A percentile compares a stretch with the other conserved stretches of the same genome.
Evolutionary conservation across 495 filamentous ascomycete species (phyloP).

Genomic region (Hypoxylon rickii): DNA sequence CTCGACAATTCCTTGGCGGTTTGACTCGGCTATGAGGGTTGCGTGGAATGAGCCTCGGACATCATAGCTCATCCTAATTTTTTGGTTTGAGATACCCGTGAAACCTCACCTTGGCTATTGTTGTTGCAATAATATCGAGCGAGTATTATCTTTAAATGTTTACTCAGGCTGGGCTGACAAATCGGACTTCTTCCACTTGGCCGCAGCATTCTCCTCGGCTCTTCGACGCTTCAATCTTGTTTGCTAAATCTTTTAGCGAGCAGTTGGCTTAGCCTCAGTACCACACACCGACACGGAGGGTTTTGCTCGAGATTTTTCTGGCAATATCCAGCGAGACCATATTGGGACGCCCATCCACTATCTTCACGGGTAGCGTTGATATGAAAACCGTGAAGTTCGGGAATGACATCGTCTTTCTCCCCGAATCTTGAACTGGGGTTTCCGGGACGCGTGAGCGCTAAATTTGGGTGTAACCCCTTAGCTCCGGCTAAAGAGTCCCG

Average conservation of each 20-base stretch:
- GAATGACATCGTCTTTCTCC: not conserved
- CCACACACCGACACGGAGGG: not conserved
- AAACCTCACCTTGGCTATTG: not conserved
- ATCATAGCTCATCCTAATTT: not conserved
- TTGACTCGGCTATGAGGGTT: not conserved
- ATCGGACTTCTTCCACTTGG: not conserved
- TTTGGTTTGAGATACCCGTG: not conserved
- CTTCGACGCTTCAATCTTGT: not conserved
- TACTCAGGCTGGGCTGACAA: not conserved
- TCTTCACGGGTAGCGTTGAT: not conserved
- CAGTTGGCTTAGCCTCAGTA: not conserved
- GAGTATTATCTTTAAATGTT: not conserved
- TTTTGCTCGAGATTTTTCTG: not conserved
- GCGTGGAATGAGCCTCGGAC: not conserved
- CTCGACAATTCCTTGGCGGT: not conserved
- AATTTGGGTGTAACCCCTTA: not conserved
- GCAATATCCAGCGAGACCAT: slow-evolving; percentile 11
- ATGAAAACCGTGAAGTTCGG: not conserved
- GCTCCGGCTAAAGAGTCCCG: slow-evolving; percentile 1
- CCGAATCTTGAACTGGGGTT: not conserved
- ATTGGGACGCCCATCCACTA: not conserved
- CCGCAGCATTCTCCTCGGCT: not conserved
- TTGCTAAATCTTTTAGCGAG: not conserved
- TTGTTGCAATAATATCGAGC: not conserved
- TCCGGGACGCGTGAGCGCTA: not conserved